These are phyloP conservation scores for Xanthoparmelia taractica DNA, from an alignment of 495 filamentous ascomycete genomes.

Conservation along the genomic window DNA sequence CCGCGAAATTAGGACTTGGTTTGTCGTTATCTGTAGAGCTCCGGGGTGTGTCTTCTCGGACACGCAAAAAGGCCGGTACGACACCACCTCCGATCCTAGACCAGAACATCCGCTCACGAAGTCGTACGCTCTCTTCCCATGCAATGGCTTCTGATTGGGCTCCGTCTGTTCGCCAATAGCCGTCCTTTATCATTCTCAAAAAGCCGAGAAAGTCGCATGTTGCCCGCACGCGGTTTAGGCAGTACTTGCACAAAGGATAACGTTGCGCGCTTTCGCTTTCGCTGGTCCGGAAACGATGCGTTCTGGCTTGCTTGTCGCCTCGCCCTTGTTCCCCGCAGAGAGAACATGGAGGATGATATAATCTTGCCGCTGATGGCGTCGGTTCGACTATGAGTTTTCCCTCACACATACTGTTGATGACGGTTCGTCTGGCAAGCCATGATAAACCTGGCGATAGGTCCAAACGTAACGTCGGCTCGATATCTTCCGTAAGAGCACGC, in stretches of 20 bases:
- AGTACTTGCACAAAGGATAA: conserved; percentile 86
- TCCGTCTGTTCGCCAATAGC: conserved; percentile 69
- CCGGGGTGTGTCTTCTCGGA: conserved; percentile 22
- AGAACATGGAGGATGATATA: conserved; percentile 67
- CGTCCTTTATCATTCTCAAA: conserved; percentile 79
- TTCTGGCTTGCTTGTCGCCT: conserved; percentile 60
- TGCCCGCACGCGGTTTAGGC: conserved; percentile 71
- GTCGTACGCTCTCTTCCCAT: conserved; percentile 86
- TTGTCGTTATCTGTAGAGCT: conserved; percentile 22
- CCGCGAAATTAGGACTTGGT: conserved; percentile 1
- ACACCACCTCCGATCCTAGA: conserved; percentile 82
- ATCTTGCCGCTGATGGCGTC: conserved; percentile 51
- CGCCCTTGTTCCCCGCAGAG: conserved; percentile 79
- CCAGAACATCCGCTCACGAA: conserved; percentile 96
- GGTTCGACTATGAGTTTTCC: conserved; percentile 89
- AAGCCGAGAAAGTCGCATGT: conserved; percentile 91
- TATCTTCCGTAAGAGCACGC: conserved; percentile 74
- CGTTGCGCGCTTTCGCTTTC: conserved; percentile 77
- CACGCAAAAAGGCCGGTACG: conserved; percentile 51
- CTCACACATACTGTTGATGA: conserved; percentile 72
- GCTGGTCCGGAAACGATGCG: conserved; percentile 81
- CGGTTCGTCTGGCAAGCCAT: conserved; percentile 80
- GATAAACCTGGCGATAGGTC: conserved; percentile 86
- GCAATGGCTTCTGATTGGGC: conserved; percentile 70
- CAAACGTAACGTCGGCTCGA: conserved; percentile 85